Conservation (phyloP, 2,329 filamentous ascomycete genomes). For the Plectosphaerella sp. region DNA sequence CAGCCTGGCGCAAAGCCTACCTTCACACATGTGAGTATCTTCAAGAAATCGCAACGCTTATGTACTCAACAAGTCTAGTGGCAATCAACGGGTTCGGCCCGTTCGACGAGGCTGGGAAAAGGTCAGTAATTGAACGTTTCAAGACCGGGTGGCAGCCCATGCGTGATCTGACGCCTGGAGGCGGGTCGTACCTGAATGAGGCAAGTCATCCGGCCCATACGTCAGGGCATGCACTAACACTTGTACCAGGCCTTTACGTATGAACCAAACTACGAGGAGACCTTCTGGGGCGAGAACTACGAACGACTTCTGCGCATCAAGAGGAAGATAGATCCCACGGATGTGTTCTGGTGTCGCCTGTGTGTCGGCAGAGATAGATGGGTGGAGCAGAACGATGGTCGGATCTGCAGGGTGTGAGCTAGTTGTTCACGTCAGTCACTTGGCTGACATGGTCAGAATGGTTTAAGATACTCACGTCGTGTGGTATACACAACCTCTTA, state of each 20-base stretch:
- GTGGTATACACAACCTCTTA: too few species aligned
- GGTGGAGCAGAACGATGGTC: slow-evolving; percentile 8
- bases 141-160: slow-evolving; percentile 26
- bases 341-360: slow-evolving; percentile 12
- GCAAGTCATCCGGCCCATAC: slow-evolving; percentile 8
- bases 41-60: not conserved
- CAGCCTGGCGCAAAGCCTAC: slow-evolving; percentile 41
- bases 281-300: slow-evolving; percentile 15
- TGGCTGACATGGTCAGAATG: too few species aligned
- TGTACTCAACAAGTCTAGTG: slow-evolving; percentile 18
- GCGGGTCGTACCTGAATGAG: slow-evolving; percentile 14
- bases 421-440: too few species aligned
- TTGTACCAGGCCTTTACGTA: slow-evolving; percentile 2
- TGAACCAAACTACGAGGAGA: slow-evolving; percentile 13
- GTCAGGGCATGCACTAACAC: too few species aligned
- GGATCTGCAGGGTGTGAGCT: slow-evolving; percentile 1
- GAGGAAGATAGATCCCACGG: slow-evolving; percentile 11
- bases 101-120: slow-evolving; percentile 24
- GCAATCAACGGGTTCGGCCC: slow-evolving; percentile 20
- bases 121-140: slow-evolving; percentile 18
- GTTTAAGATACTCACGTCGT: too few species aligned
- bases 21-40: slow-evolving; percentile 30
- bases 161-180: slow-evolving; percentile 16
- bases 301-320: slow-evolving; percentile 10
- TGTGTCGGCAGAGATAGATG: slow-evolving; percentile 13